Conservation (phyloP, 2,329 filamentous ascomycete genomes). For the Fusarium marasasianum region DNA sequence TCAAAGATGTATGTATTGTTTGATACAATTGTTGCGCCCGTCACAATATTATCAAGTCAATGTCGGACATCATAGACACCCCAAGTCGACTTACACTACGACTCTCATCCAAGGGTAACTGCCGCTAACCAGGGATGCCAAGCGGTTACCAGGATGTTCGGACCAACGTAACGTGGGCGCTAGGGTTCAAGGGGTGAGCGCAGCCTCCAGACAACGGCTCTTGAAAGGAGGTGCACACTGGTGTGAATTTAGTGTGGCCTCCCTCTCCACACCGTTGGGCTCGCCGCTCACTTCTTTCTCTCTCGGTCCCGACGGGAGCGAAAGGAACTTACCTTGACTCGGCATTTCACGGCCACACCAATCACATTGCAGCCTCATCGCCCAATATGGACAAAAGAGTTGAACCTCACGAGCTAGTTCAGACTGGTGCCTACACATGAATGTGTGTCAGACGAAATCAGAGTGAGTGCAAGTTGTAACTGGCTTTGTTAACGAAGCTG, state of each 20-base stretch:
- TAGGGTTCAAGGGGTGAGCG: conserved; percentile 20
- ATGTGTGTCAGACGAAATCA: not conserved
- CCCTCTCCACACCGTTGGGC: conserved; percentile 38
- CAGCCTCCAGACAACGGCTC: conserved; percentile 11
- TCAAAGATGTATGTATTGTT: not conserved
- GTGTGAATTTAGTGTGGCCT: conserved; percentile 20
- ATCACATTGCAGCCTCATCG: conserved; percentile 16
- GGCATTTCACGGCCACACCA: conserved; percentile 28
- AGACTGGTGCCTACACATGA: not conserved
- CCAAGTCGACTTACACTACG: conserved; percentile 25
- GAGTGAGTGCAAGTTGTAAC: not conserved
- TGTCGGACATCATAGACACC: conserved; percentile 3
- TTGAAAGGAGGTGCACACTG: not conserved
- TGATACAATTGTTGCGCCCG: not conserved
- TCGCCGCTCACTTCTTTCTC: conserved; percentile 7
- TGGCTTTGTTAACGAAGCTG: not conserved
- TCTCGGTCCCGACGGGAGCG: conserved; percentile 44
- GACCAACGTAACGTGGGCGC: conserved; percentile 40
- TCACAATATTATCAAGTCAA: not conserved
- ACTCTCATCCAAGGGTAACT: conserved; percentile 24
- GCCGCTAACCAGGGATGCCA: conserved; percentile 27
- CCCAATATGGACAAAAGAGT: conserved; percentile 12
- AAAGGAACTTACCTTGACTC: conserved; percentile 36
- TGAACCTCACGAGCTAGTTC: not conserved
- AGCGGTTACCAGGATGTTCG: conserved; percentile 33